Percentiles rank a stretch among this genome's conserved stretches.
Conservation (phyloP, 305 asterid genomes). For the Fraxinus xanthoxyloides region DNA sequence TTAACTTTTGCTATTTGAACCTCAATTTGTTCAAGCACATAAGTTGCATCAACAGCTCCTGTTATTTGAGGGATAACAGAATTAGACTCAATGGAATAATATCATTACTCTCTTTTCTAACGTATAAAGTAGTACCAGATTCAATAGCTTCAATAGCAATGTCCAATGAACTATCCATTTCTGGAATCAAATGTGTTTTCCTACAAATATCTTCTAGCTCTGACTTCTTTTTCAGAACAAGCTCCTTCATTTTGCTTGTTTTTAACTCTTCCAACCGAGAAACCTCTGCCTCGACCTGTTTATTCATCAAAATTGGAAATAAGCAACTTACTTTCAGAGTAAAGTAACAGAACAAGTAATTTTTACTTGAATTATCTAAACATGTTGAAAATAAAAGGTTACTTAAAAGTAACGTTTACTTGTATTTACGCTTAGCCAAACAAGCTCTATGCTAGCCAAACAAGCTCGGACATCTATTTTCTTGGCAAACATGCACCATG, state of each 20-base stretch:
- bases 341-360: background rate
- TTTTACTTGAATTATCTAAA: background rate
- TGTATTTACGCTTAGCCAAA: background rate
- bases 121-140: conserved; percentile 52
- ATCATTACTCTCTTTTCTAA: conserved; percentile 9
- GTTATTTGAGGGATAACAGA: conserved; percentile 13
- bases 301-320: background rate
- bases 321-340: background rate
- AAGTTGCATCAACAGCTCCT: conserved; percentile 88
- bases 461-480: background rate
- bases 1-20: conserved; percentile 77
- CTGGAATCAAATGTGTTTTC: conserved; percentile 75
- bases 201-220: conserved; percentile 87
- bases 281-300: conserved; percentile 88
- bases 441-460: background rate
- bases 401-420: background rate
- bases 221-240: conserved; percentile 82
- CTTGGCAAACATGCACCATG: conserved; percentile 2
- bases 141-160: conserved; percentile 76
- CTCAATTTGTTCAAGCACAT: conserved; percentile 86
- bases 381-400: background rate
- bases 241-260: conserved; percentile 94
- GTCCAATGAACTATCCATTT: conserved; percentile 57
- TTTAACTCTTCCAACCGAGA: conserved; percentile 84
- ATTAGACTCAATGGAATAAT: conserved; percentile 15